Conservation (phyloP, 352 stramenopile genomes). For the Thalassiosira mediterranea region DNA sequence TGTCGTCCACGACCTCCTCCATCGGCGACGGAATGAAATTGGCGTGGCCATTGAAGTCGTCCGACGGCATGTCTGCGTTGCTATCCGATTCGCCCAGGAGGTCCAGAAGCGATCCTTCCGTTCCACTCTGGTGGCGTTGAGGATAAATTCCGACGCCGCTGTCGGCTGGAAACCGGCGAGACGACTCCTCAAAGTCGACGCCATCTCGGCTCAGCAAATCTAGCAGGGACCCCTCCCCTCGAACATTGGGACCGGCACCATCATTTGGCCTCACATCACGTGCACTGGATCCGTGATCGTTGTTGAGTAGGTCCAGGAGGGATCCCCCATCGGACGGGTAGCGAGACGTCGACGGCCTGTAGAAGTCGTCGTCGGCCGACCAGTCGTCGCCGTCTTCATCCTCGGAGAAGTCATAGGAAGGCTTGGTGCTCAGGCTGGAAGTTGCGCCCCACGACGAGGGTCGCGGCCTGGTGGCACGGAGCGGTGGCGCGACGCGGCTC, state of each 20-base stretch:
- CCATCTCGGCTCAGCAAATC: constrained; percentile 28
- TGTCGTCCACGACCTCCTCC: constrained; percentile 13
- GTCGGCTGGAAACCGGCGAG: background rate
- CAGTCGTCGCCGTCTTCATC: constrained; percentile 19
- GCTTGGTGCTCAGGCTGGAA: constrained; percentile 31
- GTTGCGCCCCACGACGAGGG: background rate
- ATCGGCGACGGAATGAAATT: background rate
- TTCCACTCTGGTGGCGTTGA: background rate
- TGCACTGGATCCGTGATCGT: background rate
- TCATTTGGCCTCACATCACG: constrained; percentile 14
- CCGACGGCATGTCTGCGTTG: background rate
- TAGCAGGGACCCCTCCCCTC: constrained; percentile 17
- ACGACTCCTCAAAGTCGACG: background rate
- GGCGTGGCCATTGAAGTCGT: constrained; percentile 3
- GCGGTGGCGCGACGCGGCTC: background rate
- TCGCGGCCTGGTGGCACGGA: background rate
- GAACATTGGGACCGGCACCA: background rate
- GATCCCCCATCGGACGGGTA: background rate
- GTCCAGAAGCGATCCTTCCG: constrained; percentile 19
- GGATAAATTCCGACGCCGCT: background rate
- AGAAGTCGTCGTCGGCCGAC: constrained; percentile 12
- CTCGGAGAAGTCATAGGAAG: constrained; percentile 40
- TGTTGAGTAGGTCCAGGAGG: background rate
- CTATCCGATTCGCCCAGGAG: constrained; percentile 19
- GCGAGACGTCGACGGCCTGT: constrained; percentile 8